Conservation (phyloP, 768 basidiomycete species). For the Heimioporus sp. region DNA sequence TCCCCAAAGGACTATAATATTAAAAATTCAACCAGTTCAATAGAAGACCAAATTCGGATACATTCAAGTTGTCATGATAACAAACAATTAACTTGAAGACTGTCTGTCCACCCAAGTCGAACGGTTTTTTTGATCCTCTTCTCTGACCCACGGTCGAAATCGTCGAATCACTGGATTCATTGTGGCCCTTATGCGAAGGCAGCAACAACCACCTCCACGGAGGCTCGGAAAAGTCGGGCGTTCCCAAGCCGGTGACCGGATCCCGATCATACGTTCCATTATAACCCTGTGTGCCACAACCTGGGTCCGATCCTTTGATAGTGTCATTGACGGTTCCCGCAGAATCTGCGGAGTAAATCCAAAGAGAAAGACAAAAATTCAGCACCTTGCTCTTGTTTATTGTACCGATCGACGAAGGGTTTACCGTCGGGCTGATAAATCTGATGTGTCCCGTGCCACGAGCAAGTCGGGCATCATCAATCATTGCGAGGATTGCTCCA, state of each 20-base stretch:
- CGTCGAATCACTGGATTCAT: no score
- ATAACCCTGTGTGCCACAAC: constrained; percentile 43
- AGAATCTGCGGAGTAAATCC: constrained; percentile 48
- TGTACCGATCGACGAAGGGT: background rate
- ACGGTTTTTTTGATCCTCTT: no score
- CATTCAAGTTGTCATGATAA: no score
- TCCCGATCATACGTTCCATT: constrained; percentile 37
- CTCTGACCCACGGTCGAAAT: no score
- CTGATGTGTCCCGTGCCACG: constrained; percentile 32
- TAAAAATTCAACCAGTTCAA: no score
- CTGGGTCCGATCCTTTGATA: constrained; percentile 41
- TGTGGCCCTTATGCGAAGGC: constrained; percentile 7
- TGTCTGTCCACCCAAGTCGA: no score
- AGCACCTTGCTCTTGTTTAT: background rate
- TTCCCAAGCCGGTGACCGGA: constrained; percentile 47
- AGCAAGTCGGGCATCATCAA: constrained; percentile 38
- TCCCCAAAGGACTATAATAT: no score
- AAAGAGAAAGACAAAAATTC: background rate
- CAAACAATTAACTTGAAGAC: no score
- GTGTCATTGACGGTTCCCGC: constrained; percentile 47
- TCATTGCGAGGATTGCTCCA: constrained; percentile 35
- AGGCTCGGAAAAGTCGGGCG: constrained; percentile 40
- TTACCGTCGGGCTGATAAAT: constrained; percentile 45
- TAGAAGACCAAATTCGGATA: no score
- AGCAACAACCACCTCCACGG: constrained; percentile 35